Percentiles rank a stretch among this genome's conserved stretches.
phyloP scores from a whole-genome alignment of 345 rosid species.

The Geranium rotundifolium region DNA sequence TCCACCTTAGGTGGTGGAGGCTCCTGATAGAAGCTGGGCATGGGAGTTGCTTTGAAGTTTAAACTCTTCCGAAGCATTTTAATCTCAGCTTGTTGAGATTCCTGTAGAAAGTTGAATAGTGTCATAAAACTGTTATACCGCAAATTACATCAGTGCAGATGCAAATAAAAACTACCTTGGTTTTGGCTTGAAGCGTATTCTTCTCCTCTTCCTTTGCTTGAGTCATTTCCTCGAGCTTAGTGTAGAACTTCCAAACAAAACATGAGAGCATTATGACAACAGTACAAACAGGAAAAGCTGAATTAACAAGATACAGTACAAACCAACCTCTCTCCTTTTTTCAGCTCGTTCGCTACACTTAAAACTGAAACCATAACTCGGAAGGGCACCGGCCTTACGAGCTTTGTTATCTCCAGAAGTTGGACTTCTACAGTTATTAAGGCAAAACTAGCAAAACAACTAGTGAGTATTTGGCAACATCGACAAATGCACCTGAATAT shows the following conservation, averaged over 20 bases:
- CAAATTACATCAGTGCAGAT: not conserved
- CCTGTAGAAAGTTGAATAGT: slow-evolving; percentile 30
- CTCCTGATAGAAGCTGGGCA: slow-evolving; percentile 99
- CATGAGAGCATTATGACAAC: slow-evolving; percentile 8
- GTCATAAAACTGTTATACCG: not conserved
- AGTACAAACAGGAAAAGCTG: not conserved
- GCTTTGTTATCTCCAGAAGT: slow-evolving; percentile 52
- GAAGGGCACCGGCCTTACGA: slow-evolving; percentile 61
- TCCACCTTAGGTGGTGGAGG: slow-evolving; percentile 50
- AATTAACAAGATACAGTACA: not conserved
- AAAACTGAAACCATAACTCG: slow-evolving; percentile 95
- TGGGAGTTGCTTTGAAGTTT: slow-evolving; percentile 92
- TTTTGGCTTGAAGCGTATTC: slow-evolving; percentile 73
- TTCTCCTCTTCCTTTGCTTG: slow-evolving; percentile 90
- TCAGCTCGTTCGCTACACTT: slow-evolving; percentile 97
- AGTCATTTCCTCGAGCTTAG: slow-evolving; percentile 94
- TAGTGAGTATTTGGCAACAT: not conserved
- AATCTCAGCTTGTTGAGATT: slow-evolving; percentile 94
- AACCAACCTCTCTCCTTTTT: slow-evolving; percentile 80
- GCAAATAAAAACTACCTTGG: slow-evolving; percentile 42
- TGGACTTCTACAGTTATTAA: slow-evolving; percentile 37
- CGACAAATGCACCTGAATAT: not conserved
- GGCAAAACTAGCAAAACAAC: not conserved
- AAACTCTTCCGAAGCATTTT: slow-evolving; percentile 83
- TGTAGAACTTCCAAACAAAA: slow-evolving; percentile 51